These are phyloP conservation scores for Salix exigua DNA, from an alignment of 345 rosid genomes.

Conservation along the genomic window DNA sequence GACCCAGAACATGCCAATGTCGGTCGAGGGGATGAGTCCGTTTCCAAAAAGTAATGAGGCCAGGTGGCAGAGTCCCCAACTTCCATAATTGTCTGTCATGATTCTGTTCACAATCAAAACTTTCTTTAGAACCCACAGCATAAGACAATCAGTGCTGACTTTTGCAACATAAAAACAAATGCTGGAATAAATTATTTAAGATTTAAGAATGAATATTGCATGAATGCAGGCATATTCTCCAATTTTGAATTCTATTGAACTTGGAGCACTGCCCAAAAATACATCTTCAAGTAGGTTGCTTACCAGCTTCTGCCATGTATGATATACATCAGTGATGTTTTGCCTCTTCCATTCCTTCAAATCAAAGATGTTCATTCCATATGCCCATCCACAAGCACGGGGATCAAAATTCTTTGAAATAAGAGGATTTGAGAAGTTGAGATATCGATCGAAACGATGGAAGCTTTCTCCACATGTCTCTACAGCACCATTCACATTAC, in stretches of 20 bases:
- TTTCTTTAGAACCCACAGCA: background rate
- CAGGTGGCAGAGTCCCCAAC: slow-evolving; percentile 71
- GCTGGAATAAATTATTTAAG: background rate
- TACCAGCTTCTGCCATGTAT: slow-evolving; percentile 94
- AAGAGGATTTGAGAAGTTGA: slow-evolving; percentile 93
- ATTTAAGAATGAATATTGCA: slow-evolving; percentile 3
- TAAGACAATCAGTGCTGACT: background rate
- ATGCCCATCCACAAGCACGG: slow-evolving; percentile 99
- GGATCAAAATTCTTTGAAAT: slow-evolving; percentile 85
- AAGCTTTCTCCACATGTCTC: slow-evolving; percentile 97
- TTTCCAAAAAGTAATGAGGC: slow-evolving; percentile 75
- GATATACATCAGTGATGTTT: slow-evolving; percentile 84
- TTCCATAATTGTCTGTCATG: slow-evolving; percentile 72
- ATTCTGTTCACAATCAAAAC: slow-evolving; percentile 45
- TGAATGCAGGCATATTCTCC: background rate
- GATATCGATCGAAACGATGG: slow-evolving; percentile 94
- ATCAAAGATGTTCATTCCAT: slow-evolving; percentile 95
- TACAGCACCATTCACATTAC: slow-evolving; percentile 97
- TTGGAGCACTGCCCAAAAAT: background rate
- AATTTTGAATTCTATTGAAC: background rate
- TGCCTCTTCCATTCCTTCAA: slow-evolving; percentile 83
- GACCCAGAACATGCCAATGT: slow-evolving; percentile 69
- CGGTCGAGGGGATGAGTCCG: slow-evolving; percentile 56
- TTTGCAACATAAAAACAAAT: background rate
- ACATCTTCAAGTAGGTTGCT: slow-evolving; percentile 3